A percentile compares a stretch with the other conserved stretches of the same genome.
These are phyloP conservation scores for Raddia distichophylla DNA, from an alignment of 176 grass and related monocot species.

Conservation along the genomic window DNA sequence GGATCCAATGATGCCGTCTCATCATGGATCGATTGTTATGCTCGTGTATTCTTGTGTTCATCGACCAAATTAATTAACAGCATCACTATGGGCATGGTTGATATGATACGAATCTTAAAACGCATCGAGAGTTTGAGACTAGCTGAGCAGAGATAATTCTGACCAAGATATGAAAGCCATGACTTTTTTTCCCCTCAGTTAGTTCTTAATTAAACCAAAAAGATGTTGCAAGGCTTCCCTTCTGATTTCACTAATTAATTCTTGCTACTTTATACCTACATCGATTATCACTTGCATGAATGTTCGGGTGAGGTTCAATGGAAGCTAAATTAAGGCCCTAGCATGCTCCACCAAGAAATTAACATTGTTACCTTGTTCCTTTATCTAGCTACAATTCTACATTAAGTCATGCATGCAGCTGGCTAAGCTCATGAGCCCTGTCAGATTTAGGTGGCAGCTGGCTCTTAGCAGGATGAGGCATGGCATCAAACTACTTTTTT, in stretches of 20 bases:
- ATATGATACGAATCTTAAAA: no score
- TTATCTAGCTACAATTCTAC: neutral
- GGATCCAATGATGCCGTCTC: neutral
- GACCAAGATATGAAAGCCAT: no score
- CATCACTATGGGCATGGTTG: no score
- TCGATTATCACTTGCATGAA: neutral
- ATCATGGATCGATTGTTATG: neutral
- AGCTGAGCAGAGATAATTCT: no score
- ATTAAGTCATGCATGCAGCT: neutral
- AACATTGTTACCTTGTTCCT: neutral
- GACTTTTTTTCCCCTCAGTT: no score
- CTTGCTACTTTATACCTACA: neutral
- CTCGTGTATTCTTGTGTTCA: neutral
- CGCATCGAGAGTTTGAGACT: no score
- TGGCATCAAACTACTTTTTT: slow-evolving; percentile 2
- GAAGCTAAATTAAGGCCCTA: neutral
- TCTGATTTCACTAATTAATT: neutral
- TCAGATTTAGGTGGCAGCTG: slow-evolving; percentile 4
- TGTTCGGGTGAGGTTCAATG: neutral
- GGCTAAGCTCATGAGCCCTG: neutral
- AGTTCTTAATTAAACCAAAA: no score
- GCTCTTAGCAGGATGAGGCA: neutral
- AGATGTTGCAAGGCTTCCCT: neutral
- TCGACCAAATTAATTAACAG: neutral
- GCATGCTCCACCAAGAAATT: neutral